Evolutionary conservation across 164 flowering plant genomes (phyloP).

Genomic region (Cinnamomum micranthum): DNA sequence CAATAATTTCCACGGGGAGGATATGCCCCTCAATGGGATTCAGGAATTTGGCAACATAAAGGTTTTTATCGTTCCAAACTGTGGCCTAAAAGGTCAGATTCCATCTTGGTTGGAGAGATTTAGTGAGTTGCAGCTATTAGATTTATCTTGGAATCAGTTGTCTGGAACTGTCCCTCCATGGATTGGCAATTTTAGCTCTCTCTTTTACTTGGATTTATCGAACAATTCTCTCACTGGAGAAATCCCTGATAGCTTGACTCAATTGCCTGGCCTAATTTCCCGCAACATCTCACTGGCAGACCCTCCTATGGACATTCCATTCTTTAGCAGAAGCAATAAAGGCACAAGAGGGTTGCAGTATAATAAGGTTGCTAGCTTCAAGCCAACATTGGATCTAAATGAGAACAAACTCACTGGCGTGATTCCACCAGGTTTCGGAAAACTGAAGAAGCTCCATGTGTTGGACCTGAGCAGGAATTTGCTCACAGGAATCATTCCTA

Average conservation of each 20-base stretch:
- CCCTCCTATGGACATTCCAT: neutral
- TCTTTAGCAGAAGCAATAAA: conserved; percentile 7
- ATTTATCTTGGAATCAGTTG: conserved; percentile 60
- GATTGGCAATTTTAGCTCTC: conserved; percentile 20
- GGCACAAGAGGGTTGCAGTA: conserved; percentile 45
- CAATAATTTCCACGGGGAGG: conserved; percentile 45
- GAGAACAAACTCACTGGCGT: conserved; percentile 13
- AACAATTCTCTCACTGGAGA: conserved; percentile 16
- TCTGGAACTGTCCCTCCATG: conserved; percentile 46
- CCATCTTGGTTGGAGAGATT: conserved; percentile 12
- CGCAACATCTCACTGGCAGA: neutral
- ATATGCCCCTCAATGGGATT: conserved; percentile 37
- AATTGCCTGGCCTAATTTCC: conserved; percentile 1
- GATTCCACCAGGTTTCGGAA: conserved; percentile 18
- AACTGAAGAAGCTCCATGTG: conserved; percentile 10
- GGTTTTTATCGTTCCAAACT: conserved; percentile 47
- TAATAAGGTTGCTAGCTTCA: conserved; percentile 61
- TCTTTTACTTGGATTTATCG: conserved; percentile 20
- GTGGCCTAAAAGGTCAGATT: conserved; percentile 25
- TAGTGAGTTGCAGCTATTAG: conserved; percentile 43
- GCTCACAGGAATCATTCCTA: conserved; percentile 12
- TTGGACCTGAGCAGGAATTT: conserved; percentile 14
- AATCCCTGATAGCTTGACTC: conserved; percentile 16
- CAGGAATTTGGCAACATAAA: conserved; percentile 36
- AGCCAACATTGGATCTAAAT: conserved; percentile 11